Base-by-base conservation (phyloP, 2,329 filamentous ascomycete genomes). In the Plectosphaerella plurivora region DNA sequence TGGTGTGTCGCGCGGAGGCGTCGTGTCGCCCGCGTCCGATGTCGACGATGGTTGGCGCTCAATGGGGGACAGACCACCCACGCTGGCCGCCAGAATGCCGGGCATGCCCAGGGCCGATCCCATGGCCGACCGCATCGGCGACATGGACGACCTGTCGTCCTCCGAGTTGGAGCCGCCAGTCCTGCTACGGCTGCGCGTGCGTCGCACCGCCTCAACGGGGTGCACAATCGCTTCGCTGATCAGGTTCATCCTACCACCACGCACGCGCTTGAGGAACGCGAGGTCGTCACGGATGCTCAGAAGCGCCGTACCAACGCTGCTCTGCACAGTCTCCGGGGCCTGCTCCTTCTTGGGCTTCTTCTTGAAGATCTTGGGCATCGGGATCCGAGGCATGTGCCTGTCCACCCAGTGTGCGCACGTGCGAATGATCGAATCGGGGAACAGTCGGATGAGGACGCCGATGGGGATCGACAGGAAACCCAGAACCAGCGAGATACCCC, bases 401-500 rank as follows among this genome's bases (percentile, higher is more conserved):
- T 50, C 55, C 7, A 53, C 52, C 47, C 48, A 56, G 22, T 50
- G 48, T 16, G 51, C 47, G 11, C 55, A 49, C 9, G 50, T 47
- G 14, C 66, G 46, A 69, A 59, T 47, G 25, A 57, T 44, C 7
- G 56, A 36, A 47, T 60, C 58, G 37, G 58, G 58, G 14, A 60
- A 33, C n/a, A 84, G 70, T 45, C 87, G 82, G 45, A 90, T 79
- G 22, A 85, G 67, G 3, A 87, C 73, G 51, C 84, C 87, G 59
- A 88, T 77, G 0, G 86, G 84, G 11, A 91, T 71, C 41, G 87
- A 89, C 4, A 87, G 69, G 52, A 83, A 72, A 22, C 86, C 85
- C 52, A 87, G 77, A 36, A 87, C 73, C 49, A 90, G 75, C 9
- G 84, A 89, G 58, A 88, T 82, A 24, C 73, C 86, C 87, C 86